Conservation (phyloP, 345 rosid genomes). For the Ailanthus altissimus region DNA sequence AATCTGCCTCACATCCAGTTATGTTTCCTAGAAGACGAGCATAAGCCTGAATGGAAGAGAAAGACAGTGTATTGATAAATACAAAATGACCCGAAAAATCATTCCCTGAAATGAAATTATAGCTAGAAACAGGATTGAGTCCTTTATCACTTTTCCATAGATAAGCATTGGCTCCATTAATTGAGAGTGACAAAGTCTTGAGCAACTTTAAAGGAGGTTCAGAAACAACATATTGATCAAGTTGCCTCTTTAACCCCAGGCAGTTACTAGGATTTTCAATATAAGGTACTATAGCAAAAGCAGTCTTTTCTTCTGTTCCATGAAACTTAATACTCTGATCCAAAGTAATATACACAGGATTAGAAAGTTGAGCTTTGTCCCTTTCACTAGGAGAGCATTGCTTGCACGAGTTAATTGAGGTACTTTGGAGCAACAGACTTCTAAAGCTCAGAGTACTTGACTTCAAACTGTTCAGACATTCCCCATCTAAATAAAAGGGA, state of each 20-base stretch:
- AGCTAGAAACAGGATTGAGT: not conserved
- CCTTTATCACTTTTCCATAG: not conserved
- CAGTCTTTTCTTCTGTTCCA: not conserved
- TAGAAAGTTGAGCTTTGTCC: not conserved
- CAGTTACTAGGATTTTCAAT: conserved; percentile 5
- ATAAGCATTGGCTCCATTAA: conserved; percentile 6
- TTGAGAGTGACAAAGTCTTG: conserved; percentile 2
- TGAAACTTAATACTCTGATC: not conserved
- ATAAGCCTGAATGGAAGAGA: not conserved
- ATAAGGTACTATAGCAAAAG: not conserved
- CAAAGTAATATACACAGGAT: not conserved
- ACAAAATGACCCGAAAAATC: not conserved
- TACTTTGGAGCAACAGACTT: conserved; percentile 2
- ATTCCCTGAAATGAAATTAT: not conserved
- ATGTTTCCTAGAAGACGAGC: conserved; percentile 5
- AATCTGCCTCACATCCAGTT: not conserved
- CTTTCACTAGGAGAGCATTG: not conserved
- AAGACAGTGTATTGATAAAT: not conserved
- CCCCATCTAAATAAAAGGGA: not conserved
- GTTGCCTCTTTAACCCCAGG: conserved; percentile 9
- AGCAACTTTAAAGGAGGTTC: conserved; percentile 9
- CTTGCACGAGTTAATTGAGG: not conserved
- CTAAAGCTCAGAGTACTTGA: conserved; percentile 9
- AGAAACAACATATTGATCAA: conserved; percentile 9
- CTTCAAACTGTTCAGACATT: conserved; percentile 14